Evolutionary conservation across 371 early-diverging fungal species (phyloP), one percentile per base, ranked within the genome.

Genomic region (Rhizopus stolonifer): DNA sequence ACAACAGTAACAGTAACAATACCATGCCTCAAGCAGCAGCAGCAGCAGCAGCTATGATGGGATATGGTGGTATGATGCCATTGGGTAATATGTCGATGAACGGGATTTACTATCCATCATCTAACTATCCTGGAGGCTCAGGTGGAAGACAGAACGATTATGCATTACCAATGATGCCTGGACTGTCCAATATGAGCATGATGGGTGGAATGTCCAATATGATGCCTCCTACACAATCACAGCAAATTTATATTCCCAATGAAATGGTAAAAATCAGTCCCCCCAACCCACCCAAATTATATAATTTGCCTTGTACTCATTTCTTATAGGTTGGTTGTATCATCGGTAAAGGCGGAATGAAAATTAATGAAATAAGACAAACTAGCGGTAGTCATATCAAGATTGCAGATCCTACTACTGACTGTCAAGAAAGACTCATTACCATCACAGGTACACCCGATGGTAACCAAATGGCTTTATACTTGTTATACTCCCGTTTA

Each of bases 271-370:
- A n/a, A n/a, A n/a, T n/a, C n/a, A n/a, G n/a, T n/a, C n/a, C n/a
- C n/a, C n/a, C n/a, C n/a, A n/a, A n/a, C n/a, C n/a, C n/a, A n/a
- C n/a, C n/a, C n/a, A n/a, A n/a, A n/a, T n/a, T n/a, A 29, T 22
- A 18, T 5, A 11, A 15, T 40, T 38, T 40, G 22, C 13, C n/a
- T 34, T 4, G 36, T 50, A 15, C 32, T 54, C 36, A 23, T 46
- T 11, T 44, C 13, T 8, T 13, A 1, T 58, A 76, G 77, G 77
- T 91, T 21, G 93, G 94, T 8, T 84, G 87, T 47, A 84, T 93
- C 45, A 93, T 93, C 69, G 94, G 94, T 58, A 91, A 90, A 63
- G 86, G 86, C 1, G 94, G 94, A n/a, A 75, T 74, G 26, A 87
- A 86, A 67, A 92, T 92, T 63, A 91, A 90, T 60, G 91, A 91